These are phyloP conservation scores for Melanogaster broomeanus DNA, from an alignment of 768 basidiomycete genomes.

Conservation along the genomic window DNA sequence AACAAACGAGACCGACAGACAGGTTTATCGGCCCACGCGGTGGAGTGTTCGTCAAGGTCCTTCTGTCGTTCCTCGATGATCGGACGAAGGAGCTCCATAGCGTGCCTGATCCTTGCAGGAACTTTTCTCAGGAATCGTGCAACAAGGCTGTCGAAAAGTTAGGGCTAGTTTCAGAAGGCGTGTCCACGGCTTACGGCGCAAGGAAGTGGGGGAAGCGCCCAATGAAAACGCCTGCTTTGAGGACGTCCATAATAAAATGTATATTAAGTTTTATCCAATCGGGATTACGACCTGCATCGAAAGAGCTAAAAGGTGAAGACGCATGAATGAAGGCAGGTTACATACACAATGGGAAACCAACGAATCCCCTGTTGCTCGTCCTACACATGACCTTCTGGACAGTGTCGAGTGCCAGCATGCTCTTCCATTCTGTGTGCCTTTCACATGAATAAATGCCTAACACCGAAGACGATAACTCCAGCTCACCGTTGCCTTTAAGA, in stretches of 20 bases:
- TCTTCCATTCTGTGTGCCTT: conserved; percentile 36
- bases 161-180: neutral
- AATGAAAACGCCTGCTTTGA: conserved; percentile 12
- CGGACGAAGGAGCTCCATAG: too few relatives aligned
- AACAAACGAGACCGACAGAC: conserved; percentile 18
- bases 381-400: conserved; percentile 40
- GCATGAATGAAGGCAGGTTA: neutral
- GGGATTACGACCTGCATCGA: conserved; percentile 38
- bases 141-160: too few relatives aligned
- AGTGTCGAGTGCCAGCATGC: conserved; percentile 25
- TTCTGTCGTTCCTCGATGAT: too few relatives aligned
- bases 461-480: too few relatives aligned
- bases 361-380: conserved; percentile 46
- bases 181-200: conserved; percentile 5
- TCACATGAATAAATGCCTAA: too few relatives aligned
- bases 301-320: neutral
- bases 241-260: conserved; percentile 30
- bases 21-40: conserved; percentile 32
- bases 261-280: conserved; percentile 37
- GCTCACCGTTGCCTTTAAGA: conserved; percentile 18
- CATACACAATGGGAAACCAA: conserved; percentile 49
- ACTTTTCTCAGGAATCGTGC: too few relatives aligned
- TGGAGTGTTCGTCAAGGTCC: conserved; percentile 22
- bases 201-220: neutral
- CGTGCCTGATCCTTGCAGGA: too few relatives aligned